A percentile compares a stretch with the other conserved stretches of the same genome.
These are phyloP conservation scores for Plasmodium coatneyi DNA, from an alignment of 169 alveolate species.

Conservation along the genomic window DNA sequence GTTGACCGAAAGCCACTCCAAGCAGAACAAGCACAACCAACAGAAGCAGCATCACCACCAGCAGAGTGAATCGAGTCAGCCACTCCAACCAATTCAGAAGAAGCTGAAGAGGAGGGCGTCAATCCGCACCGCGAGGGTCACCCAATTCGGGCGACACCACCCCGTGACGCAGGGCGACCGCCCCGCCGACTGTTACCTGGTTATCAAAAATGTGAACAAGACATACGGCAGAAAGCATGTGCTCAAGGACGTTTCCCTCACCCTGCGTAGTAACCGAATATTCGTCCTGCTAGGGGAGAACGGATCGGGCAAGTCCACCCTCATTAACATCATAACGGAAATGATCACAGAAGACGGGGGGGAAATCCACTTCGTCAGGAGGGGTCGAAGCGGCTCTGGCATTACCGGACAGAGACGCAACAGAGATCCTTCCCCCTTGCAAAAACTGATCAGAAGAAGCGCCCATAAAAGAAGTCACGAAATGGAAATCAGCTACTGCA, in stretches of 20 bases:
- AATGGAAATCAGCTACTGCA: conserved; percentile 46
- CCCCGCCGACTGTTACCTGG: not conserved
- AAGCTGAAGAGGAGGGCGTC: not conserved
- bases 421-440: not conserved
- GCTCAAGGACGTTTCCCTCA: conserved; percentile 39
- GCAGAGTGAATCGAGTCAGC: not conserved
- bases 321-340: conserved; percentile 54
- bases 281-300: conserved; percentile 69
- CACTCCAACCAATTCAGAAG: too few species aligned
- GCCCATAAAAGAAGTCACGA: not conserved
- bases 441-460: not conserved
- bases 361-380: conserved; percentile 30
- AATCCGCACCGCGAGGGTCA: not conserved
- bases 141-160: too few species aligned
- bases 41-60: not conserved
- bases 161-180: too few species aligned
- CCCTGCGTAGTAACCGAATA: conserved; percentile 31
- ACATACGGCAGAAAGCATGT: conserved; percentile 48
- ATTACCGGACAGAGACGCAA: not conserved
- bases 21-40: not conserved
- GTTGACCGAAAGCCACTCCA: not conserved
- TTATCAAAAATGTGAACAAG: conserved; percentile 54
- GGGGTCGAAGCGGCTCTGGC: not conserved
- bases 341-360: conserved; percentile 59
- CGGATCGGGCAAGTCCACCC: conserved; percentile 73